These are phyloP conservation scores for Botryotinia narcissicola DNA, from an alignment of 2,329 filamentous ascomycete species.

Conservation along the genomic window DNA sequence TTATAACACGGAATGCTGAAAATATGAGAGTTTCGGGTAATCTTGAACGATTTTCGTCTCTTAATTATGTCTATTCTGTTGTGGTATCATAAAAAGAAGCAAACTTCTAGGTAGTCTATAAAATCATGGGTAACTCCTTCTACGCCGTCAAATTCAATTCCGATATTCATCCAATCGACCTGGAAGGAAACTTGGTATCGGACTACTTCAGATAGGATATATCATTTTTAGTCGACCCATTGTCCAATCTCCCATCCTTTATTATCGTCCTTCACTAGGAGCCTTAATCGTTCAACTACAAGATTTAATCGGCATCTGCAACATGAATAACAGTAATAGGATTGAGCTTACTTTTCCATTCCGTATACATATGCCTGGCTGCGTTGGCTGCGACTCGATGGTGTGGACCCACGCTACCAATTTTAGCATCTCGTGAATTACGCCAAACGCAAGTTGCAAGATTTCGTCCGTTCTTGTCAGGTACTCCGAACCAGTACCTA, in stretches of 20 bases:
- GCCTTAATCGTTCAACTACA: conserved; percentile 60
- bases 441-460: conserved; percentile 77
- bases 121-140: conserved; percentile 13
- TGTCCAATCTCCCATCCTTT: conserved; percentile 61
- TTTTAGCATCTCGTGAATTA: conserved; percentile 56
- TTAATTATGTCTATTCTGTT: conserved; percentile 11
- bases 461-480: conserved; percentile 69
- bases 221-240: conserved; percentile 47
- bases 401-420: conserved; percentile 58
- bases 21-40: neutral
- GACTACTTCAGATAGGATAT: neutral
- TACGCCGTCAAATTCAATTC: neutral
- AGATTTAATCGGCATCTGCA: neutral
- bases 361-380: conserved; percentile 60
- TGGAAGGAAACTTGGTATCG: too few relatives aligned
- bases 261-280: conserved; percentile 66
- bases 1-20: neutral
- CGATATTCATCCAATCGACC: neutral
- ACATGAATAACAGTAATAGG: neutral
- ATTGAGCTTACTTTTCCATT: conserved; percentile 51
- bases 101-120: conserved; percentile 13
- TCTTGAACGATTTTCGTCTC: conserved; percentile 8
- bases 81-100: conserved; percentile 15
- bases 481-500: conserved; percentile 83
- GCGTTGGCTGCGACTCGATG: conserved; percentile 64